These are phyloP conservation scores for Simplicillium sp. DNA, from an alignment of 2,329 filamentous ascomycete species.

Conservation along the genomic window DNA sequence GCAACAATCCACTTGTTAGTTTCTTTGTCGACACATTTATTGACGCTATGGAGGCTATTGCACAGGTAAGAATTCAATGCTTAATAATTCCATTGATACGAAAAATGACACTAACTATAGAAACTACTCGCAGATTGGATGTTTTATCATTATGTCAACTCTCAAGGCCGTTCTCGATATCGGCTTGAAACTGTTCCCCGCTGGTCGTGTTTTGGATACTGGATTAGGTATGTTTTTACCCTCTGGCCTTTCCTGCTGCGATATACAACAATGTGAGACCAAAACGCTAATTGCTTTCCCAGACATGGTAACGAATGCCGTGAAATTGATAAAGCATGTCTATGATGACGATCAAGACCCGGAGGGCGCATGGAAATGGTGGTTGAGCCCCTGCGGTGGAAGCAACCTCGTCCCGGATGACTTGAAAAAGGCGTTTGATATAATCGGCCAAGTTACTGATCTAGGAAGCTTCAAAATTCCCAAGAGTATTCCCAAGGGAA, in stretches of 20 bases:
- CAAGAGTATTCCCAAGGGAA: conserved; percentile 8
- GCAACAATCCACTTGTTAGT: not conserved
- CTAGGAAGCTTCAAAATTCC: conserved; percentile 8
- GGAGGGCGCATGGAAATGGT: conserved; percentile 9
- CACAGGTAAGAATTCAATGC: not conserved
- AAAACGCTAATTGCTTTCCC: too few species aligned
- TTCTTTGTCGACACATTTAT: not conserved
- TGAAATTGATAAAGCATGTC: too few species aligned
- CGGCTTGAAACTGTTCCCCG: conserved; percentile 5
- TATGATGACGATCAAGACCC: conserved; percentile 9
- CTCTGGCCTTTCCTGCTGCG: too few species aligned
- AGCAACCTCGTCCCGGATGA: conserved; percentile 11
- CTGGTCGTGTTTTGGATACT: too few species aligned
- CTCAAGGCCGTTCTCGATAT: conserved; percentile 8
- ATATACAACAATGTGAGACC: too few species aligned
- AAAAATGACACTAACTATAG: too few species aligned
- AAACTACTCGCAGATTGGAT: too few species aligned
- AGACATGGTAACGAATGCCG: too few species aligned
- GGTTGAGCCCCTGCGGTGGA: conserved; percentile 10
- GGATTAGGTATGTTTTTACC: too few species aligned
- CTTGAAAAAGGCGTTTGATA: conserved; percentile 10
- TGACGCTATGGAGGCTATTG: not conserved
- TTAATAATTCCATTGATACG: not conserved
- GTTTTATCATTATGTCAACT: conserved; percentile 9
- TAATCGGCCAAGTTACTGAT: conserved; percentile 6